A percentile compares a stretch with the other conserved stretches of the same genome.
Evolutionary conservation across 345 rosid genomes (phyloP).

Genomic region (Capsella bursapastoris): DNA sequence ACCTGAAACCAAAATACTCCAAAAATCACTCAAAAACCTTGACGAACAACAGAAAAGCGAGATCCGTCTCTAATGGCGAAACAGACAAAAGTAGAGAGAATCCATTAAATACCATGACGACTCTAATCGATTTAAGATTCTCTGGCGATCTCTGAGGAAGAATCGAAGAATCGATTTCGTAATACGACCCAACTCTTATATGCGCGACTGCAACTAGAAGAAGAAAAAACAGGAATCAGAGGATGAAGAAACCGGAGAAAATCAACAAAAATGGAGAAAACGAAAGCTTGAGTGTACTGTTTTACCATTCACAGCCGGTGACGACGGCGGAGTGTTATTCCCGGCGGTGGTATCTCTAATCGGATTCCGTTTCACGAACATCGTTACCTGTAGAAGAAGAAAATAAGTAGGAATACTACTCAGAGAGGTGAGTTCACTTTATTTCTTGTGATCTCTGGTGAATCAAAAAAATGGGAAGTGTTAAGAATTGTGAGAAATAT

Average conservation of each 20-base stretch:
- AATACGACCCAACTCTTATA: slow-evolving; percentile 64
- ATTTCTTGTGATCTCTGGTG: neutral
- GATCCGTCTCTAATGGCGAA: neutral
- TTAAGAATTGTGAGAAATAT: slow-evolving; percentile 13
- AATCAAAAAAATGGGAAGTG: slow-evolving; percentile 22
- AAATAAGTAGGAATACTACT: neutral
- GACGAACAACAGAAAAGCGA: neutral
- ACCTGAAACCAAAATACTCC: slow-evolving; percentile 52
- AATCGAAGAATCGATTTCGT: slow-evolving; percentile 70
- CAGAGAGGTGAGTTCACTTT: slow-evolving; percentile 3
- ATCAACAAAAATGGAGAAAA: neutral
- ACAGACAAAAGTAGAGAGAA: slow-evolving; percentile 19
- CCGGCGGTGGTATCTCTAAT: slow-evolving; percentile 40
- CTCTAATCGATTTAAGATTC: slow-evolving; percentile 60
- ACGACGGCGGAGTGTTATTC: slow-evolving; percentile 26
- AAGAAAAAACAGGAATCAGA: neutral
- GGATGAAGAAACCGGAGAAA: neutral
- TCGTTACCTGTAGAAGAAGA: slow-evolving; percentile 28
- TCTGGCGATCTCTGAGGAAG: slow-evolving; percentile 60
- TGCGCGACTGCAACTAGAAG: slow-evolving; percentile 57
- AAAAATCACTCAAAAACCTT: neutral
- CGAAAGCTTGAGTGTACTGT: neutral
- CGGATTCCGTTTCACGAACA: slow-evolving; percentile 40
- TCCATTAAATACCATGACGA: slow-evolving; percentile 64
- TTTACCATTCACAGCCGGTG: slow-evolving; percentile 24